Base-by-base conservation (phyloP, 2,329 filamentous ascomycete genomes). In the Eutypa lata region DNA sequence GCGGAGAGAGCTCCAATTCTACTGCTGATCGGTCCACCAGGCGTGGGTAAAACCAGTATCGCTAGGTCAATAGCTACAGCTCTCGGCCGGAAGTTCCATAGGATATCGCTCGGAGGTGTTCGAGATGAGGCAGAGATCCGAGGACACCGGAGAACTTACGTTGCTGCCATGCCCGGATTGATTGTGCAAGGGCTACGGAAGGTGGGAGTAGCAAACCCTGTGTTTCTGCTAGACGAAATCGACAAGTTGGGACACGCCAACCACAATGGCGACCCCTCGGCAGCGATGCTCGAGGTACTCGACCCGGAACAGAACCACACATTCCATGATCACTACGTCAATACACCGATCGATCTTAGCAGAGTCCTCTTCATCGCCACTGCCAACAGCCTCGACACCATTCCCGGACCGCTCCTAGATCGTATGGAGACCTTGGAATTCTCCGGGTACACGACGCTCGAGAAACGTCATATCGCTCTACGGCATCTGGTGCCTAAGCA, bases 351-450 rank as follows among this genome's bases (percentile, higher is more conserved):
- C 60, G 94, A 99, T 68, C 80, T 99, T 19, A 96, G 91, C 74
- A 97, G 96, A 73, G 90, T 99, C 21, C 80, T 99, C 11, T 99
- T 99, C 74, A 96, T 99, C 64, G 94, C 94, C 7, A 99, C 94
- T 0, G 94, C 94, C 45, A 99, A 99, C 73, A 91, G 84, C 10
- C 80, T 97, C 22, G 93, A 97, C 65, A 97, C 92, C 0, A 99
- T 99, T 50, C 92, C 94, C 2, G 80, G 91, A n/a, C 92, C 94
- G 18, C 77, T 99, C 2, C 80, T 99, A 13, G 94, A 99, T 72
- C 88, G 94, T 54, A 97, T 99, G 93, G 94, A 99, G 74, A 96
- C 88, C 7, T 96, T 99, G 51, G 83, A 89, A 59, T 82, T 99
- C 21, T 90, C 91, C 2, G 94, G 94, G 60, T 99, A 99, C 76